Evolutionary conservation across 495 filamentous ascomycete genomes (phyloP), one percentile per base, ranked within the genome.

Genomic region (Penicillium coffeae): DNA sequence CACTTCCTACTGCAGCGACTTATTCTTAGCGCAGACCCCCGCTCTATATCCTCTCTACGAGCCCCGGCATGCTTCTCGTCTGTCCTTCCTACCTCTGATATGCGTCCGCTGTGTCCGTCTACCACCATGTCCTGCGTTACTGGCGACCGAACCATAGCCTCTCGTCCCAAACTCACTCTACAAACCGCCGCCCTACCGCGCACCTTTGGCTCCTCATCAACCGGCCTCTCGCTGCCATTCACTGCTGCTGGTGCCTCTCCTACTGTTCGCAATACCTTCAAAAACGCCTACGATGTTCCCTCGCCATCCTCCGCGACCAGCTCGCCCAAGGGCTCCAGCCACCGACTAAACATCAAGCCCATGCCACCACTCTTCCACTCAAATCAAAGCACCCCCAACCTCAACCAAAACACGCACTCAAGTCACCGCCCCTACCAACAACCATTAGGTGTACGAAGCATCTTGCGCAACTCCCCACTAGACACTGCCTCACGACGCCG

Each of bases 221-320:
- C 78, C 2, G 77, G 78, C 25, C 63, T 85, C 46, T 77, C 76
- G 19, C 64, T 83, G 41, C 70, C 80, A 21, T 66, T 79, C 36
- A 75, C 82, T 27, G 64, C 83, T 2, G 76, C 85, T 14, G 79
- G 79, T 22, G 73, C 75, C 8, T 90, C 88, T 7, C 87, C 88
- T 5, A 93, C 88, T 3, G 70, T 82, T 18, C 86, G 87, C 63
- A 94, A 92, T 62, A 94, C 88, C 30, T 84, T 89, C 54, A 82
- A 81, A 25, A 93, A 94, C 63, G 81, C 83, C 47, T 89, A 90
- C 61, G 83, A 86, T 21, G 77, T 78, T 25, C 70, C 78, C n/a
- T 82, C 81, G 13, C 80, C 85, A 40, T 74, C 80, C 40, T 83
- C 86, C 27, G 80, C 83, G 6, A 79, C 80, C 12, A 58, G 52